Percentiles rank a stretch among this genome's conserved stretches.
phyloP scores from a whole-genome alignment of 306 rosid species.

The peach (Prunus persica) region Prunus_persica_NCBIv2 NC_034014.1:7837501-7838000 shows the following conservation, averaged over 20 bases:
- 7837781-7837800: constrained; percentile 81
- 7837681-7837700: constrained; percentile 63
- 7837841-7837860: constrained; percentile 73
- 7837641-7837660: constrained; percentile 86
- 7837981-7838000: constrained; percentile 84
- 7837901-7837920: constrained; percentile 98
- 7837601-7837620: constrained; percentile 87
- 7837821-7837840: constrained; percentile 59
- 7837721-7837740: constrained; percentile 68
- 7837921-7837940: constrained; percentile 63
- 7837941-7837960: constrained; percentile 67
- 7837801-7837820: constrained; percentile 68
- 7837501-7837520: constrained; percentile 24
- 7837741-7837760: constrained; percentile 60
- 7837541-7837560: constrained; percentile 83
- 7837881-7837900: constrained; percentile 70
- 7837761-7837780: constrained; percentile 97
- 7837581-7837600: constrained; percentile 73
- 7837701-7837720: constrained; percentile 78
- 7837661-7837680: constrained; percentile 44
- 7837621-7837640: constrained; percentile 87
- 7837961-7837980: constrained; percentile 75
- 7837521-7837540: constrained; percentile 18
- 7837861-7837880: constrained; percentile 60
- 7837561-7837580: constrained; percentile 71